A percentile compares a stretch with the other conserved stretches of the same genome.
These are phyloP conservation scores for Pichia membranifaciens DNA, from an alignment of 805 yeast species.

Conservation along the genomic window DNA sequence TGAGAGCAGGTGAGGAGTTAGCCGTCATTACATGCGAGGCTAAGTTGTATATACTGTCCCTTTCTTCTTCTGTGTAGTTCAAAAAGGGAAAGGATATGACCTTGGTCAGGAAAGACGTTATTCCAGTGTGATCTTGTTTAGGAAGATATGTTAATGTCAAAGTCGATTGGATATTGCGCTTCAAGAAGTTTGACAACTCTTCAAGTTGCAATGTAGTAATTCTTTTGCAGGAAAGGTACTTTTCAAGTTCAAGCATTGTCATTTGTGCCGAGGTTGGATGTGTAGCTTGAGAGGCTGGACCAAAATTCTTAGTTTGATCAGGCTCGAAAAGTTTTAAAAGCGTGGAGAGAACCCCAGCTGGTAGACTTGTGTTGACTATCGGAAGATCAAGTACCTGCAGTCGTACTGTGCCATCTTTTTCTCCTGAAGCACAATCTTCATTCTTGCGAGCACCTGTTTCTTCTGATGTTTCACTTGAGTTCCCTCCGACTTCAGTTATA, in stretches of 20 bases:
- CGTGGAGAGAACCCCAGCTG: conserved; percentile 38
- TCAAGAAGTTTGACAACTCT: neutral
- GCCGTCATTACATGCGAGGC: conserved; percentile 70
- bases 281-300: conserved; percentile 3
- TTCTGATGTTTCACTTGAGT: neutral
- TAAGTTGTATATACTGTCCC: conserved; percentile 40
- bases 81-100: conserved; percentile 43
- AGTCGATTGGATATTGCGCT: neutral
- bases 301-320: conserved; percentile 46
- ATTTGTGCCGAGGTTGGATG: no score
- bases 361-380: conserved; percentile 38
- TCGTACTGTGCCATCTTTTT: neutral
- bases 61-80: conserved; percentile 38
- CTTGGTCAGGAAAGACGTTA: conserved; percentile 44
- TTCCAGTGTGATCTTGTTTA: conserved; percentile 21
- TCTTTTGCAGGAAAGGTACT: neutral
- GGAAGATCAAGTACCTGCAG: conserved; percentile 61
- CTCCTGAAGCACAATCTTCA: neutral
- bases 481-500: no score
- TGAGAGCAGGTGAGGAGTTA: conserved; percentile 79
- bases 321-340: conserved; percentile 46
- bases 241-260: no score
- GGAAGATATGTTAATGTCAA: conserved; percentile 6
- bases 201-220: neutral
- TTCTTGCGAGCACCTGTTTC: neutral